Evolutionary conservation across 345 rosid species (phyloP).

Genomic region (Punica granatum): DNA sequence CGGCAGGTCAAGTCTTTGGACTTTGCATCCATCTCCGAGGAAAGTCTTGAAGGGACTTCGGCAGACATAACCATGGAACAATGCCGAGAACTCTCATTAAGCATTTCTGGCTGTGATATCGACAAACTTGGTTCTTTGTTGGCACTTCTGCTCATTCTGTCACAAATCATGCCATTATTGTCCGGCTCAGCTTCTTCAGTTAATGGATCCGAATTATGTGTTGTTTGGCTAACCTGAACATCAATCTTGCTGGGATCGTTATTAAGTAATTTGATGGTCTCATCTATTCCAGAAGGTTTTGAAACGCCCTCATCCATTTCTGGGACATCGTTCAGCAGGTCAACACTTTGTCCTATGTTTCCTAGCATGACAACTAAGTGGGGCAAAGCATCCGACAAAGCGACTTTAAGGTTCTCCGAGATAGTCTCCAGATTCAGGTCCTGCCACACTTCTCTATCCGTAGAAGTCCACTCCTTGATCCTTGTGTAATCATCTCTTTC

Average conservation of each 20-base stretch:
- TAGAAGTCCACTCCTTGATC: conserved; percentile 53
- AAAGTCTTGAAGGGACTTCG: background rate
- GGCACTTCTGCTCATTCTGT: background rate
- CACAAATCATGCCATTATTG: background rate
- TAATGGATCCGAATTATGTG: background rate
- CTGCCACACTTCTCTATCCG: conserved; percentile 26
- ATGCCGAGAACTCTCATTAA: background rate
- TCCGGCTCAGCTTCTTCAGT: background rate
- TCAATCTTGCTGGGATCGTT: background rate
- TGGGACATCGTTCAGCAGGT: background rate
- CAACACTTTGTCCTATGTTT: background rate
- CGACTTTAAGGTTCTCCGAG: conserved; percentile 26
- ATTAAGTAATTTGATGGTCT: background rate
- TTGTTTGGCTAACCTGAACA: background rate
- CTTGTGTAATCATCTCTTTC: conserved; percentile 32
- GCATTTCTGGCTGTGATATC: background rate
- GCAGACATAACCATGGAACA: background rate
- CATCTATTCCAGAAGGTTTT: background rate
- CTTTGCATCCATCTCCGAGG: conserved; percentile 6
- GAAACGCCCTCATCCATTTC: background rate
- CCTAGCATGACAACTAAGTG: background rate
- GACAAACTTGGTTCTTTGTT: background rate
- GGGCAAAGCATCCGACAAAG: background rate
- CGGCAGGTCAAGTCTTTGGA: background rate
- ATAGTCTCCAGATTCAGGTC: conserved; percentile 43